Conservation (phyloP, 2,329 filamentous ascomycete species). For the Fusarium sterilihyphosum region DNA sequence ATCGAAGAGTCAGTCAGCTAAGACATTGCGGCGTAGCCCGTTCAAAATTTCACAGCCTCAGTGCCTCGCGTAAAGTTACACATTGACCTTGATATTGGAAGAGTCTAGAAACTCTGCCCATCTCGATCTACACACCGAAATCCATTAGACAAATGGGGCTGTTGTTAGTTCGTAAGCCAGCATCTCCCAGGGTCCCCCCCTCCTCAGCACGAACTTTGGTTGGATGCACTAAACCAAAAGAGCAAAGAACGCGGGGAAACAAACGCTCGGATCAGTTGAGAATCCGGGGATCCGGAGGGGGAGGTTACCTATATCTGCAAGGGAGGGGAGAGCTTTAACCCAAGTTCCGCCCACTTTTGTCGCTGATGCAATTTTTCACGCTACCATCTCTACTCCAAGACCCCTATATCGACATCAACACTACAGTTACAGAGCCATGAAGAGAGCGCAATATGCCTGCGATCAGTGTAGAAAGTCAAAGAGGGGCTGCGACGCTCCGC, state of each 20-base stretch:
- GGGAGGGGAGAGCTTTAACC: not conserved
- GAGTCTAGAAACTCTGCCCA: not conserved
- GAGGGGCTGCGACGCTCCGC: conserved; percentile 18
- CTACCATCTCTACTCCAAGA: not conserved
- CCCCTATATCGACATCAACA: not conserved
- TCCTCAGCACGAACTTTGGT: not conserved
- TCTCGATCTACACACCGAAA: not conserved
- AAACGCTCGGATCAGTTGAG: conserved; percentile 6
- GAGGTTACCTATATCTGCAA: not conserved
- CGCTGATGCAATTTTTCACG: not conserved
- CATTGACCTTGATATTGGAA: not conserved
- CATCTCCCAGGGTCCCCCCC: not conserved
- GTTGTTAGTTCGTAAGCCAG: not conserved
- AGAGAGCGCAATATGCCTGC: conserved; percentile 24
- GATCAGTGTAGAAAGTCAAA: conserved; percentile 25
- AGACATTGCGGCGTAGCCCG: not conserved
- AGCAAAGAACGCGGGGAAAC: conserved; percentile 19
- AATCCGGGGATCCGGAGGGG: conserved; percentile 25
- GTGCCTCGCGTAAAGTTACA: not conserved
- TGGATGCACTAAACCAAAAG: conserved; percentile 3
- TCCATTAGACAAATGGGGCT: not conserved
- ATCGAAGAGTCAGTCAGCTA: not conserved
- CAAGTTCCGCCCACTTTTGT: not conserved
- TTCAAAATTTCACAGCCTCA: not conserved
- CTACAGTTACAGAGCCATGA: not conserved